Conservation (phyloP, 2,329 filamentous ascomycete genomes). For the Colletotrichum liriopes region DNA sequence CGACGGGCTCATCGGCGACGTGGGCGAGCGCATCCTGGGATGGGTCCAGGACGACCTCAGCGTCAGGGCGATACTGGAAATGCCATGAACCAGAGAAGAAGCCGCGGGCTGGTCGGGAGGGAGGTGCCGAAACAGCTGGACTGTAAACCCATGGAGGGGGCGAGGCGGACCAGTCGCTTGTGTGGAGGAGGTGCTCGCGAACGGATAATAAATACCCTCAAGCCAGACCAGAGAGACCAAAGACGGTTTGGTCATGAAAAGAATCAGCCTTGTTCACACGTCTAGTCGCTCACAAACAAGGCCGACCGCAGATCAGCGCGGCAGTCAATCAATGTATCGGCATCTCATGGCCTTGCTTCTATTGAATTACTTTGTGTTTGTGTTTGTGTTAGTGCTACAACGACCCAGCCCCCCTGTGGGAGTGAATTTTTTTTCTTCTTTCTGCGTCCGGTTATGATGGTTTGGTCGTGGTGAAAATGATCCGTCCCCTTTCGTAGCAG, state of each 20-base stretch:
- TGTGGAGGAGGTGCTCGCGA: not conserved
- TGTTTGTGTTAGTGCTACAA: conserved; percentile 38
- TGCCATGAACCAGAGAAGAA: conserved; percentile 34
- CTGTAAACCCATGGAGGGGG: not conserved
- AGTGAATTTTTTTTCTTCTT: conserved; percentile 22
- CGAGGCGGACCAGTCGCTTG: no score
- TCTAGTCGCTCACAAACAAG: not conserved
- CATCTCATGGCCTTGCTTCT: conserved; percentile 31
- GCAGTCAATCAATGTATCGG: conserved; percentile 12
- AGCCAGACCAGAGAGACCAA: not conserved
- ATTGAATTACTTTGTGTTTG: conserved; percentile 33
- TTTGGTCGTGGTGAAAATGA: conserved; percentile 26
- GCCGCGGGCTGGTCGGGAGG: not conserved
- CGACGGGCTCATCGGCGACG: conserved; percentile 82
- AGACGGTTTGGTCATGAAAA: not conserved
- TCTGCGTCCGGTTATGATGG: conserved; percentile 14
- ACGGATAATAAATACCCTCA: not conserved
- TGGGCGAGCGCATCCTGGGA: conserved; percentile 74
- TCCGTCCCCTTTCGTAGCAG: conserved; percentile 39
- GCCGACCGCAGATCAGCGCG: not conserved
- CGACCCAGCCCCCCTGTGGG: conserved; percentile 24
- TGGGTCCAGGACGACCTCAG: conserved; percentile 79
- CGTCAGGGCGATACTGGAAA: conserved; percentile 56
- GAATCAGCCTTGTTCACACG: not conserved
- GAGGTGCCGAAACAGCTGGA: not conserved